A percentile compares a stretch with the other conserved stretches of the same genome.
These are phyloP conservation scores for Platanthera zijinensis DNA, from an alignment of 106 monocot genomes.

Conservation along the genomic window DNA sequence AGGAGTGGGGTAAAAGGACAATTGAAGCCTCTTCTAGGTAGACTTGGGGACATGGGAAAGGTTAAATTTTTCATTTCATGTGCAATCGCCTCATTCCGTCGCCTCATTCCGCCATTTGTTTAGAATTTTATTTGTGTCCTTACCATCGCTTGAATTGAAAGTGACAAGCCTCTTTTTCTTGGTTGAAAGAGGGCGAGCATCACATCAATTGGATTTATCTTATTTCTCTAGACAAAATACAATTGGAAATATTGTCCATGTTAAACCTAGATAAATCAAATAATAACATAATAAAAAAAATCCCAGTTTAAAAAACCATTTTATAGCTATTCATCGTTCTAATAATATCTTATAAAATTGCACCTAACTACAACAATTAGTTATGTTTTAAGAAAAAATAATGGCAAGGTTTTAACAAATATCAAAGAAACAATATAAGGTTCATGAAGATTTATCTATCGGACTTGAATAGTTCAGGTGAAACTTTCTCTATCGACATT, in stretches of 20 bases:
- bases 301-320: neutral
- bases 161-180: no score
- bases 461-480: neutral
- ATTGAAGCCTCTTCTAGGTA: no score
- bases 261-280: neutral
- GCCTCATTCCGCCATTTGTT: no score
- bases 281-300: neutral
- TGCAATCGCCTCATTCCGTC: no score
- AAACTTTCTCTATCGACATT: neutral
- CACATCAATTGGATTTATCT: no score
- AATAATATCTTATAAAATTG: neutral
- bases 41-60: no score
- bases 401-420: neutral
- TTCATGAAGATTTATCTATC: neutral
- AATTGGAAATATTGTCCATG: neutral
- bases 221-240: neutral
- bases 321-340: neutral
- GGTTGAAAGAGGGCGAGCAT: no score
- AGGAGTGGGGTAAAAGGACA: no score
- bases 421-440: neutral
- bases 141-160: no score
- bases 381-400: neutral
- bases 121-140: no score
- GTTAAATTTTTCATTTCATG: no score
- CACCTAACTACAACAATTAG: neutral